Conservation (phyloP, 1,284 basidiomycete species). For the Pterulicium gracile region DNA sequence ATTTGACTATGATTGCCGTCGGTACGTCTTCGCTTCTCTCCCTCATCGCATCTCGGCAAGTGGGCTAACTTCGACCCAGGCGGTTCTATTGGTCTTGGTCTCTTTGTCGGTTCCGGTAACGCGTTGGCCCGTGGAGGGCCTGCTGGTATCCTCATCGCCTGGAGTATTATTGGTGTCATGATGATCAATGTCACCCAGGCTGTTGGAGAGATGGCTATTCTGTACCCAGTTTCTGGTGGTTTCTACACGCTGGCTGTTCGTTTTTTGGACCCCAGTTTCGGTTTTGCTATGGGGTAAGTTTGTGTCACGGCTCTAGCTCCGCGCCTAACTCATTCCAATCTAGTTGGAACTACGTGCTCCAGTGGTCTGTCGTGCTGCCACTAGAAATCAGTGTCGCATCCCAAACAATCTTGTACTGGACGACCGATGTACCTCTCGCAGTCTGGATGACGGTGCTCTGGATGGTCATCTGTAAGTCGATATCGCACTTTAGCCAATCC, state of each 20-base stretch:
- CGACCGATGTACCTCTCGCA: conserved; percentile 23
- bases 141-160: conserved; percentile 29
- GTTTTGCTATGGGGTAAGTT: conserved; percentile 32
- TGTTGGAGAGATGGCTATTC: conserved; percentile 41
- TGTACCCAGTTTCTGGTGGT: conserved; percentile 41
- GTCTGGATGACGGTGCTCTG: conserved; percentile 41
- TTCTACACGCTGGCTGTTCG: conserved; percentile 35
- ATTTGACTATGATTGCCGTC: conserved; percentile 35
- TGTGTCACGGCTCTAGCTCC: background rate
- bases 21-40: conserved; percentile 16
- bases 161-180: conserved; percentile 33
- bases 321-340: background rate
- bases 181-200: conserved; percentile 35
- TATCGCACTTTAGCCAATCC: conserved; percentile 1
- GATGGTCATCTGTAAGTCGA: conserved; percentile 26
- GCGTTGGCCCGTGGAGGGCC: conserved; percentile 29
- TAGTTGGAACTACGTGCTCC: conserved; percentile 36
- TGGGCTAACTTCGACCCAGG: conserved; percentile 18
- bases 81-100: conserved; percentile 40
- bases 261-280: conserved; percentile 39
- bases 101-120: conserved; percentile 40
- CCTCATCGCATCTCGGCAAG: background rate
- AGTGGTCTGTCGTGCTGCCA: conserved; percentile 31
- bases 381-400: conserved; percentile 34
- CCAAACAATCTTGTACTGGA: conserved; percentile 33